Evolutionary conservation across 495 filamentous ascomycete species (phyloP).

Genomic region (Aspergillus hancockii): DNA sequence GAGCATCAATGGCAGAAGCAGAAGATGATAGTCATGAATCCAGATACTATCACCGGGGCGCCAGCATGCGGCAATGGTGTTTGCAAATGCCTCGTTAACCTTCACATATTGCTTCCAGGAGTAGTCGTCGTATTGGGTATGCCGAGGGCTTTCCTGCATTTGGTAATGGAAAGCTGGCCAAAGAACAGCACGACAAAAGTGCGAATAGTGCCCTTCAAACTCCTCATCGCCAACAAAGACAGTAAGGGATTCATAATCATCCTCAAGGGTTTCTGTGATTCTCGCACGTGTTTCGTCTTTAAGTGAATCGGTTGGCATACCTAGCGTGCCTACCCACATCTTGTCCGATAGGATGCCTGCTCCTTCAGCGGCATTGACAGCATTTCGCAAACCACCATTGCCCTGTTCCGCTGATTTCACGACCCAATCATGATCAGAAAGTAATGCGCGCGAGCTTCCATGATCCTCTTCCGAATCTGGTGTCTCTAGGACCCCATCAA

Average conservation of each 20-base stretch:
- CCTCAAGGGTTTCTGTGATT: constrained; percentile 74
- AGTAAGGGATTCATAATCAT: constrained; percentile 71
- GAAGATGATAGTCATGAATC: constrained; percentile 89
- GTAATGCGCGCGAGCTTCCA: constrained; percentile 51
- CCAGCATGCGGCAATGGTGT: constrained; percentile 80
- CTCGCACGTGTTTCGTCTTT: constrained; percentile 66
- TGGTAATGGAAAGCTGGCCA: constrained; percentile 93
- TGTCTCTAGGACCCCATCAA: constrained; percentile 5
- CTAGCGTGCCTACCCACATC: constrained; percentile 81
- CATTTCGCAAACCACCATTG: constrained; percentile 83
- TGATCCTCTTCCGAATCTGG: constrained; percentile 16
- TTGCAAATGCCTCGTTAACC: constrained; percentile 84
- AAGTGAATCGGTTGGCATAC: constrained; percentile 83
- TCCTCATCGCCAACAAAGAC: constrained; percentile 82
- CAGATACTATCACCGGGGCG: constrained; percentile 84
- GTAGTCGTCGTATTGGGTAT: constrained; percentile 90
- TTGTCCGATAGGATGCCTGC: constrained; percentile 61
- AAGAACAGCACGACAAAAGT: constrained; percentile 84
- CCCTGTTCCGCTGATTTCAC: constrained; percentile 80
- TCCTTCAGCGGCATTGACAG: constrained; percentile 68
- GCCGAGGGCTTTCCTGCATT: constrained; percentile 90
- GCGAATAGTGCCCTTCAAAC: constrained; percentile 83
- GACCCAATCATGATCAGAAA: constrained; percentile 68
- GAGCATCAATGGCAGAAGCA: constrained; percentile 78
- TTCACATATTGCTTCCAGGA: constrained; percentile 91